A percentile compares a stretch with the other conserved stretches of the same genome.
These are phyloP conservation scores for Chalciporus pseudorubinellus DNA, from an alignment of 768 basidiomycete species.

Conservation along the genomic window DNA sequence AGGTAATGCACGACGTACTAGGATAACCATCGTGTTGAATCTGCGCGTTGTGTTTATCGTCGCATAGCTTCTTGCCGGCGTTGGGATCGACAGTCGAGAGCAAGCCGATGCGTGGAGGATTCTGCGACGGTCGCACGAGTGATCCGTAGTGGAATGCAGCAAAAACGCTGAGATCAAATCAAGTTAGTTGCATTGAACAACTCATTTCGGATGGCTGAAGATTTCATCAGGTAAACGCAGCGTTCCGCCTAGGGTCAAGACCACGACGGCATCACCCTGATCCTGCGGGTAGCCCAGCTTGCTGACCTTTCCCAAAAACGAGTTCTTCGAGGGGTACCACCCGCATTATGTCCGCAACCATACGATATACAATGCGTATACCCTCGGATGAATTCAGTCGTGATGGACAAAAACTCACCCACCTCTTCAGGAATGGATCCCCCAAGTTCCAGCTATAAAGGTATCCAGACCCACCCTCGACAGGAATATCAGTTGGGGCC, in stretches of 20 bases:
- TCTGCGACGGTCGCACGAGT: slow-evolving; percentile 60
- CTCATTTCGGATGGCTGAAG: slow-evolving; percentile 14
- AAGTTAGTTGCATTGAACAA: background rate
- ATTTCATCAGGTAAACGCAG: slow-evolving; percentile 9
- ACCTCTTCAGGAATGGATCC: slow-evolving; percentile 76
- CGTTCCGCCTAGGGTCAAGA: background rate
- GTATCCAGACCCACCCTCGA: slow-evolving; percentile 47
- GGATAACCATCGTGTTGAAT: slow-evolving; percentile 26
- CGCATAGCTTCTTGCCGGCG: slow-evolving; percentile 40
- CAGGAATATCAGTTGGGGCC: slow-evolving; percentile 62
- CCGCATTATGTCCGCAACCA: slow-evolving; percentile 9
- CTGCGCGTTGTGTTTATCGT: slow-evolving; percentile 38
- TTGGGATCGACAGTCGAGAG: slow-evolving; percentile 66
- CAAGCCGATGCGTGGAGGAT: slow-evolving; percentile 68
- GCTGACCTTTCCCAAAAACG: too few relatives aligned
- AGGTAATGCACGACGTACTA: slow-evolving; percentile 13
- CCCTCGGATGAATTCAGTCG: background rate
- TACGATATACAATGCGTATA: background rate
- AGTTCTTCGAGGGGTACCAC: background rate
- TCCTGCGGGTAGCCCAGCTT: background rate
- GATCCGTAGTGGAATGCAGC: slow-evolving; percentile 74
- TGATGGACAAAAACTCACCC: slow-evolving; percentile 21
- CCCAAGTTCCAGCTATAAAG: slow-evolving; percentile 79
- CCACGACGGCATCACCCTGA: background rate
- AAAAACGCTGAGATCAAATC: slow-evolving; percentile 46